These are phyloP conservation scores for Trichoderma virens DNA, from an alignment of 495 filamentous ascomycete species.

Conservation along the genomic window DNA sequence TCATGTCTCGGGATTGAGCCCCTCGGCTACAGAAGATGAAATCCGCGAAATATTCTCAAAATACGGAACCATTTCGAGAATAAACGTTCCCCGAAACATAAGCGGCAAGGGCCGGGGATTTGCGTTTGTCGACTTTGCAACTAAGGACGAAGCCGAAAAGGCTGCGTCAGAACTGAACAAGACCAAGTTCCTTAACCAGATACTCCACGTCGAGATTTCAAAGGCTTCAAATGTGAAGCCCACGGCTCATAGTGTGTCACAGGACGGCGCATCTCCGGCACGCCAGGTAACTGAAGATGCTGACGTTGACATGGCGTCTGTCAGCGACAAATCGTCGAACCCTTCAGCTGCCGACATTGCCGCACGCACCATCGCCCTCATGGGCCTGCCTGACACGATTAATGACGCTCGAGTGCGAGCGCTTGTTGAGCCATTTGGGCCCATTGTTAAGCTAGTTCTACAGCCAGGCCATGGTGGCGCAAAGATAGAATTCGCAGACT, in stretches of 20 bases:
- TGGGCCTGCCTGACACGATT: conserved; percentile 62
- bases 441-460: conserved; percentile 56
- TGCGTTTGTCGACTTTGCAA: conserved; percentile 68
- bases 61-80: conserved; percentile 64
- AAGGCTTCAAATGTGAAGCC: conserved; percentile 36
- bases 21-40: conserved; percentile 56
- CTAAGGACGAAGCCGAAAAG: conserved; percentile 60
- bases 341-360: conserved; percentile 26
- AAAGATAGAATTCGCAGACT: conserved; percentile 70
- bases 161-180: conserved; percentile 64
- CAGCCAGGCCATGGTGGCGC: conserved; percentile 80
- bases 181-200: conserved; percentile 58
- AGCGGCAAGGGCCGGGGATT: conserved; percentile 62
- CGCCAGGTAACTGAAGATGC: conserved; percentile 17
- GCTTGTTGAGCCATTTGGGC: conserved; percentile 54
- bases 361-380: conserved; percentile 53
- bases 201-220: conserved; percentile 61
- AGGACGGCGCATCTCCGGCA: conserved; percentile 25
- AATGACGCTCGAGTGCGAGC: conserved; percentile 64
- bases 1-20: conserved; percentile 70
- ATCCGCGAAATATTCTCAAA: conserved; percentile 60
- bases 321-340: conserved; percentile 14
- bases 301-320: too few relatives aligned
- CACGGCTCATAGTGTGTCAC: conserved; percentile 22
- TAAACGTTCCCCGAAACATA: conserved; percentile 55